Evolutionary conservation across 345 rosid species (phyloP).

Genomic region (Linum lewisii): DNA sequence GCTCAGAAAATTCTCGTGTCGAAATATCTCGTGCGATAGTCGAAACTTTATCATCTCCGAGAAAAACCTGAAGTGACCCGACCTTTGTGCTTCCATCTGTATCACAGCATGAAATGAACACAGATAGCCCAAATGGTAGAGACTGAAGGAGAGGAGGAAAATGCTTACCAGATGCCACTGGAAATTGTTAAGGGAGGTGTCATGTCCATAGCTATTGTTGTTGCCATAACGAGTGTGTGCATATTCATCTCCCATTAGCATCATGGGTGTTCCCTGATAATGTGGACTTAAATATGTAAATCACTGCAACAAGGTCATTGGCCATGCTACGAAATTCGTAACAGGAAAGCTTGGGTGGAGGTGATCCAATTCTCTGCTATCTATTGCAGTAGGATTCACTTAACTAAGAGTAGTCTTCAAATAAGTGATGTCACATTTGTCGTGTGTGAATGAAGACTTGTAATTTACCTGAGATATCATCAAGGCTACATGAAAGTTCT

Average conservation of each 20-base stretch:
- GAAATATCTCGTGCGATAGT: constrained; percentile 33
- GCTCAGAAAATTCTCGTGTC: constrained; percentile 52
- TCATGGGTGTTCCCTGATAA: constrained; percentile 83
- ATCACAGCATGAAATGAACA: constrained; percentile 7
- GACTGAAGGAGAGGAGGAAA: constrained; percentile 3
- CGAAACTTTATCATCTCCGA: constrained; percentile 64
- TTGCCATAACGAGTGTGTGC: constrained; percentile 86
- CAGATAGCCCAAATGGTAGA: neutral
- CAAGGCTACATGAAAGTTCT: constrained; percentile 81
- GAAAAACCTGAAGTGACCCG: constrained; percentile 68
- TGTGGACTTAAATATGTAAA: neutral
- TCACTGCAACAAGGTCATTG: constrained; percentile 2
- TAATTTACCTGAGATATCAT: constrained; percentile 75
- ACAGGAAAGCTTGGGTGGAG: too few relatives aligned
- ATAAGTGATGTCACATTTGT: too few relatives aligned
- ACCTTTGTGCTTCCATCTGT: constrained; percentile 49
- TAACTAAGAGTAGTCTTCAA: too few relatives aligned
- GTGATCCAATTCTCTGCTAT: too few relatives aligned
- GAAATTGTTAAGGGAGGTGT: constrained; percentile 71
- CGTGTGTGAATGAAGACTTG: too few relatives aligned
- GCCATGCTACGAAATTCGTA: neutral
- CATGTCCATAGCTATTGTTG: constrained; percentile 93
- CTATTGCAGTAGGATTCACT: too few relatives aligned
- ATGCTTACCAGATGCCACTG: constrained; percentile 58
- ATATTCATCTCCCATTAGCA: constrained; percentile 96